Base-by-base conservation (phyloP, 2,329 filamentous ascomycete genomes). In the Verticillium tricorpus region DNA sequence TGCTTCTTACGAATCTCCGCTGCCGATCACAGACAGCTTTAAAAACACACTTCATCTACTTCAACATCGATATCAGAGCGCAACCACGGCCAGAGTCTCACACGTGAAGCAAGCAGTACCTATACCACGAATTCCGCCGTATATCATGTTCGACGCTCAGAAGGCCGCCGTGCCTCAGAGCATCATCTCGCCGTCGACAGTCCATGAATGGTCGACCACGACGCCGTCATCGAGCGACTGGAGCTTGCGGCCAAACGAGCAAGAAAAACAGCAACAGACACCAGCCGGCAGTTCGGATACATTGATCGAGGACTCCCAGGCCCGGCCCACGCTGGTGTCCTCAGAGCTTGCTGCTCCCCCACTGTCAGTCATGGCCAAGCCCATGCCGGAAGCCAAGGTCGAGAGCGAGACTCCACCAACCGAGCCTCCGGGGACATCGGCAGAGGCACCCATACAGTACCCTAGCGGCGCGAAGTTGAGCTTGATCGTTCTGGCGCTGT, bases 401-500 rank as follows among this genome's bases (percentile, higher is more conserved):
- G 34, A 35, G 14, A 9, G 9, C 34, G 9, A 11, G 34, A 35
- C 34, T 14, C 34, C 28, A 28, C 28, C 28, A 28, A 28, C 28
- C 28, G 28, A 28, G 28, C 28, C 28, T 28, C 28, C 34, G 9
- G 34, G 34, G 34, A 35, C 34, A 35, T 35, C 34, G 14, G 9
- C 34, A 11, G 34, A 35, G 14, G 14, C 14, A 35, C 34, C 34
- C 9, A 14, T 35, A 35, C 9, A 35, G 34, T 65, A 65, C 9
- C 63, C 62, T 7, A 37, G 17, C 2, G 63, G 63, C 1, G 56
- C 56, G 61, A 77, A 68, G 31, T 69, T 74, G 19, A 61, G 52
- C 3, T 59, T 77, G 52, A 76, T 78, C 54, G 72, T 70, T n/a
- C 61, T 76, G 34, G 76, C 76, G 5, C 68, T 77, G n/a, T 76